These are phyloP conservation scores for Annona squamosa DNA, from an alignment of 164 flowering plant species.

Conservation along the genomic window DNA sequence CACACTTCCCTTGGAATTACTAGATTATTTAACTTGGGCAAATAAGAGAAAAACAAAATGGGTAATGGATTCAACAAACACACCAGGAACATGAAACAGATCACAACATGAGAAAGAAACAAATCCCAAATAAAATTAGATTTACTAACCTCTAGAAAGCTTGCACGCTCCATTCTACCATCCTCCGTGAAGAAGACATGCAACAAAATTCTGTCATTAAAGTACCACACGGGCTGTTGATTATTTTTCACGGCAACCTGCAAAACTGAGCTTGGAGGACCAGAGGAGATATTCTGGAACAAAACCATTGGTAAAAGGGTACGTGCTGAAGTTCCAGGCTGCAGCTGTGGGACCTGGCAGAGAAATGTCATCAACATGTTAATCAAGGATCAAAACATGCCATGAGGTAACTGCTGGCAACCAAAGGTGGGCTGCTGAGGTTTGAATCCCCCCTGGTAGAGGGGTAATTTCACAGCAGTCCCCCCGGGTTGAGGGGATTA, in stretches of 20 bases:
- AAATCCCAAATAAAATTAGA: neutral
- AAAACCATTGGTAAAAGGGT: slow-evolving; percentile 85
- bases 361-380: neutral
- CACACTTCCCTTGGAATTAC: neutral
- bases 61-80: neutral
- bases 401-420: too few species aligned
- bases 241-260: slow-evolving; percentile 94
- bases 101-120: neutral
- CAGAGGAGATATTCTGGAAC: slow-evolving; percentile 74
- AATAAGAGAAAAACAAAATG: neutral
- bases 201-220: slow-evolving; percentile 67
- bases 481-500: too few species aligned
- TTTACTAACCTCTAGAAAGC: slow-evolving; percentile 73
- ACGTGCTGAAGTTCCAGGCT: slow-evolving; percentile 73
- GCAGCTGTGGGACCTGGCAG: slow-evolving; percentile 73
- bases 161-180: slow-evolving; percentile 87
- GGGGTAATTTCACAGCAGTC: too few species aligned
- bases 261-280: slow-evolving; percentile 78
- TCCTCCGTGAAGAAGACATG: slow-evolving; percentile 70
- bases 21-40: neutral
- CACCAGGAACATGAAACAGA: neutral
- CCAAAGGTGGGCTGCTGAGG: too few species aligned
- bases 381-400: neutral
- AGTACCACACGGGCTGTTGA: slow-evolving; percentile 99
- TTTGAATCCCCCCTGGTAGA: too few species aligned